Evolutionary conservation across 441 rosid genomes (phyloP).

Genomic region (Manihot esculenta): DNA sequence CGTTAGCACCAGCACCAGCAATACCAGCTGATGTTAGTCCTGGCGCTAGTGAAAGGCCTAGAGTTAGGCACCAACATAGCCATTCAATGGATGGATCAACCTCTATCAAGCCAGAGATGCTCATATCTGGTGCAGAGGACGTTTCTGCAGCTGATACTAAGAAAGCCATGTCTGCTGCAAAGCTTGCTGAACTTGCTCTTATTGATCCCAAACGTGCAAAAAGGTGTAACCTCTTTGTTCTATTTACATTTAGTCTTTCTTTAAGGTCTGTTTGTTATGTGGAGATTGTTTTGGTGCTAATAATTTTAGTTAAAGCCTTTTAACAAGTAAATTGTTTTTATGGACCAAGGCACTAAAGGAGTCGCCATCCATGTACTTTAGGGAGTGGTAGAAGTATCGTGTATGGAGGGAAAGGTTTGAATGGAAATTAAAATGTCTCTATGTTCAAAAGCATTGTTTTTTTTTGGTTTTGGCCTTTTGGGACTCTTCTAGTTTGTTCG

Average conservation of each 20-base stretch:
- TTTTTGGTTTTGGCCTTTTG: neutral
- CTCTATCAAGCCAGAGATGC: constrained; percentile 82
- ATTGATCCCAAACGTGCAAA: constrained; percentile 97
- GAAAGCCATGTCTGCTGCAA: constrained; percentile 90
- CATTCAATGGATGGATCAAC: constrained; percentile 94
- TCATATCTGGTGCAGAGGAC: constrained; percentile 74
- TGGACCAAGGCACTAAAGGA: neutral
- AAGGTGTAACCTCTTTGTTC: constrained; percentile 45
- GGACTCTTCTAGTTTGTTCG: constrained; percentile 7
- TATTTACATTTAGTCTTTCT: neutral
- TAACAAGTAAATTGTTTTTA: neutral
- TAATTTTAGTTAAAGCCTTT: neutral
- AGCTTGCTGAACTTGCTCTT: constrained; percentile 98
- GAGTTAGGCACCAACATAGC: constrained; percentile 93
- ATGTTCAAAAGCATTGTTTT: neutral
- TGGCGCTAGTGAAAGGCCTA: constrained; percentile 62
- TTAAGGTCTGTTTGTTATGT: neutral
- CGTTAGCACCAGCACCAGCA: constrained; percentile 21
- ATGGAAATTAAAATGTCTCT: neutral
- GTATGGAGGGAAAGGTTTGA: neutral
- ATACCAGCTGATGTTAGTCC: constrained; percentile 29
- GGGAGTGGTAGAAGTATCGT: constrained; percentile 4
- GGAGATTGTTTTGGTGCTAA: neutral
- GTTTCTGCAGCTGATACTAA: constrained; percentile 58
- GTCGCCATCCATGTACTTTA: neutral